Base-by-base conservation (phyloP, 1,284 basidiomycete species). In the Takashimella koratensis region DNA sequence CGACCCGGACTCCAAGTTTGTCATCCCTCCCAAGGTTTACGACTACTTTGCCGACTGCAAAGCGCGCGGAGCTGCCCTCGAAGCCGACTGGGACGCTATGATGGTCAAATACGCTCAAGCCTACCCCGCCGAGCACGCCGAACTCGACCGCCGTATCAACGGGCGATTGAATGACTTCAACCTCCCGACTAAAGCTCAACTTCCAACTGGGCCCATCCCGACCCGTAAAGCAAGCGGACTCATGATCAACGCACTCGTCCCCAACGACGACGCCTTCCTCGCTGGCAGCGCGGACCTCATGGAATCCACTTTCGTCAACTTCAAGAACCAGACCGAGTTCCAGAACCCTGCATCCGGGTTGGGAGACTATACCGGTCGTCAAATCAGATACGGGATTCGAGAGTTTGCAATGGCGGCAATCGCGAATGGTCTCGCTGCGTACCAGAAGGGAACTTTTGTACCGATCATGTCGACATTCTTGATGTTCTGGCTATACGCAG, bases 391-490 rank as follows among this genome's bases (percentile, higher is more conserved):
- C 47, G 72, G 72, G 50, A 73, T 74, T 41, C 58, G 72, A 49
- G 72, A 74, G 53, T 63, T 64, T 50, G 68, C 69, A 43, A 73
- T 73, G 71, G 60, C 68, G 3, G 71, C 57, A 21, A 56, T 64
- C 6, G 66, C 60, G 2, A 73, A 73, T 52, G 71, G 71, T 44
- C 43, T 71, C 20, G 66, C 71, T 2, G 71, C 69, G 2, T 73
- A 67, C 47, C 68, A 72, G 24, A 68, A 66, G 51, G 71, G 71
- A 19, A 63, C 64, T 54, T 66, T 70, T 52, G 58, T 73, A 22
- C 71, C 70, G 63, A 90, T 78, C 89, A 88, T 65, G 88, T 93
- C 70, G 12, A 73, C 69, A 20, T 74, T 70, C 59, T 71, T 74
- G 61, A 74, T 74, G 67, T 74, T 74, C 59, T 71, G 66, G 65